Conservation (phyloP, 768 basidiomycete genomes). For the Gymnopilus junonius region DNA sequence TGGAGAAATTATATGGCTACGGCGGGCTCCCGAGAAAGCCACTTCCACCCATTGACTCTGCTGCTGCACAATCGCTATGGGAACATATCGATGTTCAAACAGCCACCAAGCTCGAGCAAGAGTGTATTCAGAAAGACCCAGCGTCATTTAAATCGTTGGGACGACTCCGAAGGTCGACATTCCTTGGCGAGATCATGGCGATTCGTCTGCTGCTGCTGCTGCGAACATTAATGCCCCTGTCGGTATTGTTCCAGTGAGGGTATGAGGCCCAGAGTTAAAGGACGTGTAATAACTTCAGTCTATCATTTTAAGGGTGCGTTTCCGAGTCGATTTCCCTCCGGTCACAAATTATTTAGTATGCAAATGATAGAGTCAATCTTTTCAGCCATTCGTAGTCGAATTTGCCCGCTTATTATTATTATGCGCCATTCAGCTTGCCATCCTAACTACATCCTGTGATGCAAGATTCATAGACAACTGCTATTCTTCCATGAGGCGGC, state of each 20-base stretch:
- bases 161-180: neutral
- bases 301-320: neutral
- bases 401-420: neutral
- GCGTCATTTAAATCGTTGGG: neutral
- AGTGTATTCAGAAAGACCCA: conserved; percentile 18
- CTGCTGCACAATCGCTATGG: conserved; percentile 66
- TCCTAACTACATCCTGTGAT: neutral
- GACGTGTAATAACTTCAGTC: neutral
- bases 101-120: conserved; percentile 67
- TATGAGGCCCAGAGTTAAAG: neutral
- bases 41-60: conserved; percentile 64
- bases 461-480: too few relatives aligned
- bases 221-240: neutral
- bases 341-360: neutral
- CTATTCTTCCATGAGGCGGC: too few relatives aligned
- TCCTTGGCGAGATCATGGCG: neutral
- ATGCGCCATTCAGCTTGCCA: neutral
- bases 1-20: conserved; percentile 79
- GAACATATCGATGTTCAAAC: conserved; percentile 72
- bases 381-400: neutral
- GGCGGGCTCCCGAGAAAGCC: conserved; percentile 83
- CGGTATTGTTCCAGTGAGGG: neutral
- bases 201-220: neutral
- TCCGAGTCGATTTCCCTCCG: neutral
- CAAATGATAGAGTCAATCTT: neutral